phyloP scores from a whole-genome alignment of 2,329 filamentous ascomycete genomes.

The Emmonsiellopsis sp. region DNA sequence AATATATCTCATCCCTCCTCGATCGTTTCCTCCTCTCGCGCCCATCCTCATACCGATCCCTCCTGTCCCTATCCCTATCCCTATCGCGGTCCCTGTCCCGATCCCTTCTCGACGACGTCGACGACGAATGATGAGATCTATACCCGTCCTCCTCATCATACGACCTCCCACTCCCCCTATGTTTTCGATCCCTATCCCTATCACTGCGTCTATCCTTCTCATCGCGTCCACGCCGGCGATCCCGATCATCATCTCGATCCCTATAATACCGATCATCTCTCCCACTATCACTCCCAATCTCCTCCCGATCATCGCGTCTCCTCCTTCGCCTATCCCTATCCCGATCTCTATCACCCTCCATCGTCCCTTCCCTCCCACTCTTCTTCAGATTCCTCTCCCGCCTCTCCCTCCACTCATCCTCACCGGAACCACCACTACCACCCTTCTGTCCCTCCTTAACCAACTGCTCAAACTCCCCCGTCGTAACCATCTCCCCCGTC shows the following conservation, averaged over 20 bases:
- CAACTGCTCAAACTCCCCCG: conserved; percentile 50
- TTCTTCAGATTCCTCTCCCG: conserved; percentile 36
- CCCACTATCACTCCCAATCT: conserved; percentile 20
- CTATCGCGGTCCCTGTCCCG: conserved; percentile 21
- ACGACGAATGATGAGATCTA: conserved; percentile 24
- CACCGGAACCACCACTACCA: conserved; percentile 31
- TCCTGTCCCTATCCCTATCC: conserved; percentile 22
- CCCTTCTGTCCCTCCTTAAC: conserved; percentile 38
- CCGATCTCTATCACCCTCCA: conserved; percentile 22
- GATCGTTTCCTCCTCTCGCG: conserved; percentile 3
- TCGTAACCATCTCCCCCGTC: conserved; percentile 54
- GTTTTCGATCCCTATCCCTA: conserved; percentile 17
- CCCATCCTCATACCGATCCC: conserved; percentile 11
- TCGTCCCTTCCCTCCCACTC: conserved; percentile 22
- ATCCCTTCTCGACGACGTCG: conserved; percentile 23
- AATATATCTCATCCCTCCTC: conserved; percentile 2
- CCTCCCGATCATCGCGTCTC: conserved; percentile 25
- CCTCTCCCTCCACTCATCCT: conserved; percentile 38
- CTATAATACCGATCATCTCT: conserved; percentile 26
- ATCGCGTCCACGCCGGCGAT: conserved; percentile 23
- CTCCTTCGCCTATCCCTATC: conserved; percentile 20
- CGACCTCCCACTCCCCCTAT: conserved; percentile 12
- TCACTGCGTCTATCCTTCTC: conserved; percentile 18
- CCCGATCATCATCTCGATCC: conserved; percentile 17
- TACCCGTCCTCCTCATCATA: conserved; percentile 26